Evolutionary conservation across 345 rosid genomes (phyloP).

Genomic region (Ceriops zippeliana): DNA sequence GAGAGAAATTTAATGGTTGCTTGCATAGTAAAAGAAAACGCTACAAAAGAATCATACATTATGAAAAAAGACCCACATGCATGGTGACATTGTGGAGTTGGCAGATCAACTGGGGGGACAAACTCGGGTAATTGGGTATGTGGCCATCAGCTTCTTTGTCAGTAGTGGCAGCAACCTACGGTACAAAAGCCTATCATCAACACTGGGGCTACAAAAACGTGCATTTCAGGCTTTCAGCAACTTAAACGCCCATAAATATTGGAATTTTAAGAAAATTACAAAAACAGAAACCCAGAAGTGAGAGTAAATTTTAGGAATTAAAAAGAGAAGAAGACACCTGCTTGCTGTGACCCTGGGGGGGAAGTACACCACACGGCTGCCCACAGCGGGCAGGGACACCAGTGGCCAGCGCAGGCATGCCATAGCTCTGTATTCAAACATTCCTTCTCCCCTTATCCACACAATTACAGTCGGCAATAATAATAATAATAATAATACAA

Average conservation of each 20-base stretch:
- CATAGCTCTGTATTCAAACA: constrained; percentile 34
- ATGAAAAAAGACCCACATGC: constrained; percentile 19
- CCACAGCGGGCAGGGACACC: constrained; percentile 30
- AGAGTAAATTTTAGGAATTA: neutral
- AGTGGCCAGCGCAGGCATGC: constrained; percentile 38
- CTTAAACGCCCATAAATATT: neutral
- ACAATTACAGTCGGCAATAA: neutral
- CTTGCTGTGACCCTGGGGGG: constrained; percentile 36
- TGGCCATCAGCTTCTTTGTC: constrained; percentile 31
- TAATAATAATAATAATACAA: neutral
- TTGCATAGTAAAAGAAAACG: neutral
- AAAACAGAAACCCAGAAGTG: neutral
- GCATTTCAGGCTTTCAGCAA: neutral
- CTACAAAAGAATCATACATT: neutral
- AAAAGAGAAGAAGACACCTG: constrained; percentile 18
- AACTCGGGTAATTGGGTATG: constrained; percentile 32
- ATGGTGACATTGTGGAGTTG: constrained; percentile 32
- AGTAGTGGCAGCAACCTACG: constrained; percentile 32
- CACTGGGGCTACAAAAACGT: no score
- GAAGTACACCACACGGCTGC: constrained; percentile 33
- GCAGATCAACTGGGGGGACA: constrained; percentile 32
- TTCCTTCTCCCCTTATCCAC: constrained; percentile 26
- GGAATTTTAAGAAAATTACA: neutral
- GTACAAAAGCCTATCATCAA: no score
- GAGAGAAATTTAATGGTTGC: neutral